Percentiles rank a stretch among this genome's conserved stretches.
phyloP scores from a whole-genome alignment of 305 asterid species.

The Fraxinus velutina region DNA sequence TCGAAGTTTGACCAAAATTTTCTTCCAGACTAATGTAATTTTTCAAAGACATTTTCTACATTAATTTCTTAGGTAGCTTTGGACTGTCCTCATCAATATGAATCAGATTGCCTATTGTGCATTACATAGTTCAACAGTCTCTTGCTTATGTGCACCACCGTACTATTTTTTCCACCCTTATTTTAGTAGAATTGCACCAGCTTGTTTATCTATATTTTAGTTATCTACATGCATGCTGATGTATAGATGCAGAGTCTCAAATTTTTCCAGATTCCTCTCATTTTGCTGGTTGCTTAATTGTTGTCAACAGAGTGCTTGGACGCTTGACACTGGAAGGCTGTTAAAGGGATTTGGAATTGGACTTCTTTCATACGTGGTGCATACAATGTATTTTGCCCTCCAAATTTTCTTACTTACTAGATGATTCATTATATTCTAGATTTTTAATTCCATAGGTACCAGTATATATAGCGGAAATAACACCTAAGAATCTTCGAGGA shows the following conservation, averaged over 20 bases:
- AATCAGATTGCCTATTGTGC: not conserved
- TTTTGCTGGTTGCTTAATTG: slow-evolving; percentile 10
- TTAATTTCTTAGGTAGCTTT: not conserved
- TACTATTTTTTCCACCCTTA: not conserved
- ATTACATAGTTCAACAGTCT: not conserved
- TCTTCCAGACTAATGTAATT: not conserved
- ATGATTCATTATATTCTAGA: slow-evolving; percentile 14
- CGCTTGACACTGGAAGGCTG: slow-evolving; percentile 76
- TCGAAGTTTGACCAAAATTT: not conserved
- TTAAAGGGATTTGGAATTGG: slow-evolving; percentile 74
- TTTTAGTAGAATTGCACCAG: not conserved
- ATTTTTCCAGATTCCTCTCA: not conserved
- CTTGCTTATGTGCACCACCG: not conserved
- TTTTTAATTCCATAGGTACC: slow-evolving; percentile 58
- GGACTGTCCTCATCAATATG: not conserved
- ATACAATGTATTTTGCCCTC: slow-evolving; percentile 11
- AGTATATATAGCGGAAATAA: slow-evolving; percentile 79
- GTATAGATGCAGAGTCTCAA: not conserved
- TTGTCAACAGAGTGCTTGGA: slow-evolving; percentile 57
- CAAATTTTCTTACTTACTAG: not conserved
- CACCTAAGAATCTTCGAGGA: slow-evolving; percentile 83
- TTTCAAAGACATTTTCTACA: not conserved
- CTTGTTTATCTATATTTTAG: not conserved
- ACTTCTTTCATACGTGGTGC: slow-evolving; percentile 68
- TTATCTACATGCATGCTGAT: not conserved